A percentile compares a stretch with the other conserved stretches of the same genome.
Evolutionary conservation across 192 early-diverging fungal species (phyloP).

Genomic region (Rhizophagus sp.): DNA sequence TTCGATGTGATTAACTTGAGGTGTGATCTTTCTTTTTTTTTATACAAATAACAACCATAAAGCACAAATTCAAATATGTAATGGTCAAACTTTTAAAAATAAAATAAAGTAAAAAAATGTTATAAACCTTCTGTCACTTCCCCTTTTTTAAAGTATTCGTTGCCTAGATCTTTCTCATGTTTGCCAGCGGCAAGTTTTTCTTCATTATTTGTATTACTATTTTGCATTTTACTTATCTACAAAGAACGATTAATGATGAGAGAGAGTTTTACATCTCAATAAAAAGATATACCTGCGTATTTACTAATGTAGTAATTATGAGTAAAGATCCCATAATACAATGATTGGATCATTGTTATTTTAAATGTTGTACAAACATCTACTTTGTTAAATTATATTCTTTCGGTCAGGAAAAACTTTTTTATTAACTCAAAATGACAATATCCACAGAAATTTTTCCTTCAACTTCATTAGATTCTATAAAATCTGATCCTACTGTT

Average conservation of each 20-base stretch:
- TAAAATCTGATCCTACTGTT: constrained; percentile 25
- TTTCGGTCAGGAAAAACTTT: not conserved
- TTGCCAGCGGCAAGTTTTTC: constrained; percentile 36
- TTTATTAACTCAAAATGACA: not conserved
- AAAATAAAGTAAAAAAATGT: not conserved
- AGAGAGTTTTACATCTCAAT: no score
- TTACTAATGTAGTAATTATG: no score
- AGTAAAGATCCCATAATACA: no score
- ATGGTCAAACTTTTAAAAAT: not conserved
- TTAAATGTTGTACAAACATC: no score
- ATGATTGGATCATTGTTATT: no score
- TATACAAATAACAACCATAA: no score
- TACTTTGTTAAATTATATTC: no score
- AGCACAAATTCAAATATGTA: no score
- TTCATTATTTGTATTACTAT: not conserved
- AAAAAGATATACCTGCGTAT: no score
- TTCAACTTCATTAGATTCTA: not conserved
- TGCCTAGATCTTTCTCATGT: constrained; percentile 38
- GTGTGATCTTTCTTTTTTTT: no score
- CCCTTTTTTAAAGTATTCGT: constrained; percentile 42
- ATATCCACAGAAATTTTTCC: not conserved
- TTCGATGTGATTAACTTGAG: no score
- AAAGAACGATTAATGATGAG: not conserved
- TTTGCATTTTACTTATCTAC: not conserved
- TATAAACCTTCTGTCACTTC: constrained; percentile 38